Evolutionary conservation across 1,284 basidiomycete species (phyloP), one percentile per base, ranked within the genome.

Genomic region (Meira miltonrushii): DNA sequence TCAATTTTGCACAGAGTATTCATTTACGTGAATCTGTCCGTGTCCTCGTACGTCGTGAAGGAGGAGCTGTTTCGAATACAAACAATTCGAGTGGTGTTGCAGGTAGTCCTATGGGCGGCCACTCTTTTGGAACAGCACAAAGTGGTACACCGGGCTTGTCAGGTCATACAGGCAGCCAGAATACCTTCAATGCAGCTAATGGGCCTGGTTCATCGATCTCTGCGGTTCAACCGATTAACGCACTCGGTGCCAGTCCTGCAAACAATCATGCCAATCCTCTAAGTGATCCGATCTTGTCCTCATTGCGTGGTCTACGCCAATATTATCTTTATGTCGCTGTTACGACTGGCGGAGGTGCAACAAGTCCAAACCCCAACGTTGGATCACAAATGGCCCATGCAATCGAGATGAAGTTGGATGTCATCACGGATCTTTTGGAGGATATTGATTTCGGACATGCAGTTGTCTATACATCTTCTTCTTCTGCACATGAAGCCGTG

Each of bases 401-500:
- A 39, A 85, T 90, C 64, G 93, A 96, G 80, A 97, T 92, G 90
- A 98, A 98, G 80, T 82, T 98, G 54, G 93, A 98, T 74, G 92
- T 92, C 15, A 83, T 98, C 39, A 87, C 89, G 23, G 94, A 96
- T 78, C 82, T 97, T 62, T 87, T 95, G 66, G 91, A 94, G 53
- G 93, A 97, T 76, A 85, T 90, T 13, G 90, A 92, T 48, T 69
- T 65, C 43, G 61, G 62, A 3, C 68, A 66, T 11, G 64, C 66
- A 11, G 71, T 79, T 50, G 65, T 79, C 55, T 78, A 75, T 63
- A 68, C 67, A 12, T 64, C 72, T 39, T 77, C 72, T 19, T 43
- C 75, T 4, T 68, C 73, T 8, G 69, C 72, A 25, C 72, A 77
- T 40, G 79, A 80, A 57, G 74, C 76, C 11, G 71, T 80, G 17